phyloP scores from a whole-genome alignment of 257 asterid species.

The Fraxinus quadrangulata region DNA sequence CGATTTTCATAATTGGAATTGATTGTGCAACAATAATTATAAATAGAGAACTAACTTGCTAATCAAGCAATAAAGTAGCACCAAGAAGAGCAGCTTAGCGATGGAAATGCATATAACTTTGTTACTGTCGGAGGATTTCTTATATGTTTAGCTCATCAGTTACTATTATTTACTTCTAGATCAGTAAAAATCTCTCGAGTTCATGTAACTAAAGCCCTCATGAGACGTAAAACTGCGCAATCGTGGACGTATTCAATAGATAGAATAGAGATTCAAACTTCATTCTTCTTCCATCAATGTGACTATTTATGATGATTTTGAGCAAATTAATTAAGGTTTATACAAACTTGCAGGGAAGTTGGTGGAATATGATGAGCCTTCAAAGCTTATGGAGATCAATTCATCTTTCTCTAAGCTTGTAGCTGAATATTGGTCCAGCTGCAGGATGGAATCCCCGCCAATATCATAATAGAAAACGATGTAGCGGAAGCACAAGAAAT shows the following conservation, averaged over 20 bases:
- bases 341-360: constrained; percentile 51
- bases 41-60: background rate
- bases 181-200: background rate
- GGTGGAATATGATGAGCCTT: constrained; percentile 64
- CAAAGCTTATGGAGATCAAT: constrained; percentile 60
- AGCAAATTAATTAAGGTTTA: constrained; percentile 8
- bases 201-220: background rate
- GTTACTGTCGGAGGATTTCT: background rate
- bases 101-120: too few species aligned
- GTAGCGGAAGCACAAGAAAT: background rate
- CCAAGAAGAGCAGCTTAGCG: background rate
- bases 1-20: background rate
- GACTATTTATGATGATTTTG: background rate
- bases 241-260: background rate
- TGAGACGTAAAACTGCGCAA: background rate
- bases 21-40: background rate
- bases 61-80: background rate
- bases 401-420: constrained; percentile 76
- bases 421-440: constrained; percentile 77
- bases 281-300: background rate
- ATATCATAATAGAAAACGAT: background rate
- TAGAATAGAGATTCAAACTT: background rate
- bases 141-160: background rate
- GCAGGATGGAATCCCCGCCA: constrained; percentile 35
- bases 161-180: background rate